These are phyloP conservation scores for Phytophthora chlamydospora DNA, from an alignment of 352 stramenopile genomes.

Conservation along the genomic window DNA sequence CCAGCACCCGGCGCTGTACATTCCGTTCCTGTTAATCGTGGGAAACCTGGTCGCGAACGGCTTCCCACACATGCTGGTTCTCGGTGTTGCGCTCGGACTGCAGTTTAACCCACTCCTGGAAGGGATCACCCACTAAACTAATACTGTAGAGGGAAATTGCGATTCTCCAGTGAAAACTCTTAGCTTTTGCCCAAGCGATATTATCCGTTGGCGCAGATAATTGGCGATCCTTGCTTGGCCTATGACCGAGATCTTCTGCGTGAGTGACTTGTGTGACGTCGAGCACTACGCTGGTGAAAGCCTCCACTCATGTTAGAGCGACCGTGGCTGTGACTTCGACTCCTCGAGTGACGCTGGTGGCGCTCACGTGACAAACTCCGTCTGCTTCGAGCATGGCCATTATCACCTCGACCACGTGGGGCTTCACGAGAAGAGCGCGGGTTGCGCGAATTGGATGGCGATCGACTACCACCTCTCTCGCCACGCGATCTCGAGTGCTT, in stretches of 20 bases:
- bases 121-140: slow-evolving; percentile 42
- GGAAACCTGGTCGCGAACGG: slow-evolving; percentile 79
- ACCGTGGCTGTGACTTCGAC: slow-evolving; percentile 4
- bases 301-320: neutral
- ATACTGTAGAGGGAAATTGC: neutral
- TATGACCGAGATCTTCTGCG: too few relatives aligned
- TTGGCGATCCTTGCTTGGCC: too few relatives aligned
- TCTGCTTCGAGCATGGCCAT: slow-evolving; percentile 1
- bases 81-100: slow-evolving; percentile 63
- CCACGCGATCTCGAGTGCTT: neutral
- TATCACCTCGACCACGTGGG: neutral
- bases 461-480: slow-evolving; percentile 1
- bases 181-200: too few relatives aligned
- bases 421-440: neutral
- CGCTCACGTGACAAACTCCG: slow-evolving; percentile 7
- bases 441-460: slow-evolving; percentile 1
- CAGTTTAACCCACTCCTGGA: slow-evolving; percentile 57
- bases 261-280: too few relatives aligned
- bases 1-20: slow-evolving; percentile 63
- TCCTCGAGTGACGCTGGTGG: slow-evolving; percentile 15
- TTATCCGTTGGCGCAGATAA: too few relatives aligned
- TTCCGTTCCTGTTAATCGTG: slow-evolving; percentile 68
- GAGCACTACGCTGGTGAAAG: too few relatives aligned
- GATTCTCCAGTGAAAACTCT: too few relatives aligned
- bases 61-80: slow-evolving; percentile 68